phyloP scores from a whole-genome alignment of 2,329 filamentous ascomycete genomes.

The Hypoxylon sp. region DNA sequence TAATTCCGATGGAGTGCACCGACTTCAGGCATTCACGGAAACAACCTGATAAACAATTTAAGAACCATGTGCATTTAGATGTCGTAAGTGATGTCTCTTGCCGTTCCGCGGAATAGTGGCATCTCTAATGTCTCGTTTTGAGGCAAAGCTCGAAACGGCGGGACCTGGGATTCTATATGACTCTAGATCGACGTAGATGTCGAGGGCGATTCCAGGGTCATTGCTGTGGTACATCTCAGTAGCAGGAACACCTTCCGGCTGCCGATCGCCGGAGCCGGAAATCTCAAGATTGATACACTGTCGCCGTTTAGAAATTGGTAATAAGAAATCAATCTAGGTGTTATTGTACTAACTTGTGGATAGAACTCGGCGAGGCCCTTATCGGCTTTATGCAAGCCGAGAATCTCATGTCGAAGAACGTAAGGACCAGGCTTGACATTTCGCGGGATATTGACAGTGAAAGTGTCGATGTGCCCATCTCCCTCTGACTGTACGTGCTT shows the following conservation, averaged over 20 bases:
- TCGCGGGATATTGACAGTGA: constrained; percentile 41
- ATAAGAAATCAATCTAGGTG: background rate
- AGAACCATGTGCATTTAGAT: constrained; percentile 5
- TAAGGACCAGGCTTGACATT: constrained; percentile 52
- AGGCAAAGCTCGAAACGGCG: constrained; percentile 12
- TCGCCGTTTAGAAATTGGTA: constrained; percentile 1
- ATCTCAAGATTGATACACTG: constrained; percentile 48
- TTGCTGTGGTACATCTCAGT: constrained; percentile 38
- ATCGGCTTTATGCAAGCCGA: constrained; percentile 48
- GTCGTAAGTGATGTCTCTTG: constrained; percentile 16
- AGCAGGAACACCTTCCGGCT: constrained; percentile 31
- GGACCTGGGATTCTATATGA: constrained; percentile 41
- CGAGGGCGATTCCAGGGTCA: constrained; percentile 38
- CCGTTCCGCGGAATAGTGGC: background rate
- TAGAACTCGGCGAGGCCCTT: constrained; percentile 44
- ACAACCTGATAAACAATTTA: background rate
- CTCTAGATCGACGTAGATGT: constrained; percentile 41
- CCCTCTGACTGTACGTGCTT: constrained; percentile 57
- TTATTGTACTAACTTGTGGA: constrained; percentile 39
- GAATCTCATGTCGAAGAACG: constrained; percentile 47
- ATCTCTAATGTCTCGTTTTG: constrained; percentile 11
- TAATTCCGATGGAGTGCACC: no score
- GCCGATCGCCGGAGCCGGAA: constrained; percentile 36
- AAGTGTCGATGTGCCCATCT: constrained; percentile 61
- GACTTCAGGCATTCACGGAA: background rate